Conservation (phyloP, 2,329 filamentous ascomycete genomes). For the Bipolaris oryzae region DNA sequence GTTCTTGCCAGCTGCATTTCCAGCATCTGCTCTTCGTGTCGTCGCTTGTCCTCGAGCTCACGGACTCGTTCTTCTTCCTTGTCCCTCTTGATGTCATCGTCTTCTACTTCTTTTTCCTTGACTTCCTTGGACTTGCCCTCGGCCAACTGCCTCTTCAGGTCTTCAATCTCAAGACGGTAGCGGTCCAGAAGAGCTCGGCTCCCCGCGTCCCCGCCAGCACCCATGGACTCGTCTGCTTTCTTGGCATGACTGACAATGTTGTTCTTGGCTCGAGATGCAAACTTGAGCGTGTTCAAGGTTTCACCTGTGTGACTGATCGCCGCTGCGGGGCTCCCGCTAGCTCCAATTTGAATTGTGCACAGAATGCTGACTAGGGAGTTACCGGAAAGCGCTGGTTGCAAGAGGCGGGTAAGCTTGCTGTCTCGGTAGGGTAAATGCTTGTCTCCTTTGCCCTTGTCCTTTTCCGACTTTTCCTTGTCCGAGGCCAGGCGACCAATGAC, state of each 20-base stretch:
- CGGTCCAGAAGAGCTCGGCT: conserved; percentile 87
- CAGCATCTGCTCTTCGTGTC: conserved; percentile 95
- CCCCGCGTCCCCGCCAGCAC: conserved; percentile 77
- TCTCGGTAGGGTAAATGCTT: conserved; percentile 97
- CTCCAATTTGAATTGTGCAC: conserved; percentile 92
- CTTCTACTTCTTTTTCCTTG: conserved; percentile 61
- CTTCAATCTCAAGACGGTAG: conserved; percentile 90
- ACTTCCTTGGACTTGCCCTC: conserved; percentile 67
- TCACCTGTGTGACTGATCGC: conserved; percentile 80
- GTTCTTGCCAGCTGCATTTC: conserved; percentile 98
- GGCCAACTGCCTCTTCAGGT: conserved; percentile 80
- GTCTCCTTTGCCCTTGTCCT: conserved; percentile 82
- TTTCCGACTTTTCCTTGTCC: conserved; percentile 73
- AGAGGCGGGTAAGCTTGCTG: conserved; percentile 90
- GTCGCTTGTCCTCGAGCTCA: conserved; percentile 75
- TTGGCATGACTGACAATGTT: conserved; percentile 98
- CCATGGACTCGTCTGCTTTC: conserved; percentile 85
- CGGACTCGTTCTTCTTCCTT: conserved; percentile 72
- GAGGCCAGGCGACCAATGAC: conserved; percentile 94
- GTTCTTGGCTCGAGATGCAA: conserved; percentile 95
- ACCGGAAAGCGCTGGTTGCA: conserved; percentile 91
- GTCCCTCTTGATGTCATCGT: conserved; percentile 63
- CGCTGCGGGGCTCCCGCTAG: conserved; percentile 71
- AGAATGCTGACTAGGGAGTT: conserved; percentile 96
- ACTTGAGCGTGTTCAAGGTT: conserved; percentile 95